Base-by-base conservation (phyloP, 1,284 basidiomycete genomes). In the Bjerkandera adusta region DNA sequence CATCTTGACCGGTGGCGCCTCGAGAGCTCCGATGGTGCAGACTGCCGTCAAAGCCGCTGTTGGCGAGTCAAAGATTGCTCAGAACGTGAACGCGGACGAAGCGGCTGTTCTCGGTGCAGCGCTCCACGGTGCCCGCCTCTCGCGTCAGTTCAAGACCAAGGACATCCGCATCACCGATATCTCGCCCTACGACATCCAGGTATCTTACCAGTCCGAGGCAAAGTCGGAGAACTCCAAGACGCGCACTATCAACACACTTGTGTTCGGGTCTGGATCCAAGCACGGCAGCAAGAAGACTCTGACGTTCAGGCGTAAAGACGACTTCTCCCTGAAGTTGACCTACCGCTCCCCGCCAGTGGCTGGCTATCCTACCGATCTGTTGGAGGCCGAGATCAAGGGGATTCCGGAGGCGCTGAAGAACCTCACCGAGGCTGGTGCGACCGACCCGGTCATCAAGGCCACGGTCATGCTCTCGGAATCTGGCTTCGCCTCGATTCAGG, bases 41-140 rank as follows among this genome's bases (percentile, higher is more conserved):
- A 67, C 81, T 8, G 88, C 90, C 10, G 71, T 97, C 37, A 85
- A 81, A 57, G 73, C 77, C 1, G 77, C 81, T 25, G 86, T 94
- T 43, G 91, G 91, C 61, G 81, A 85, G 77, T 78, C 83, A 47
- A 89, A 89, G 63, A 88, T 97, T 53, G 91, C 93, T 5, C 77
- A 89, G 59, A 97, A 97, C 58, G 92, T 99, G 46, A 99, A 99
- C 63, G 89, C 96, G 0, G 97, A 99, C 64, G 96, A 99, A 73
- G 92, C 94, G 0, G 89, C 90, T 10, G 96, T 97, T 12, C 81
- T 99, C 43, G 94, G 82, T 38, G 95, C 96, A 4, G 97, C 91
- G 2, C 84, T 97, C 45, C 87, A 97, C 57, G 97, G 94, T 18
- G 97, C 97, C 3, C 79, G 81, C 25, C 78, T 95, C 40, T 93